These are phyloP conservation scores for Moesziomyces globuligerus DNA, from an alignment of 1,284 basidiomycete species.

Conservation along the genomic window DNA sequence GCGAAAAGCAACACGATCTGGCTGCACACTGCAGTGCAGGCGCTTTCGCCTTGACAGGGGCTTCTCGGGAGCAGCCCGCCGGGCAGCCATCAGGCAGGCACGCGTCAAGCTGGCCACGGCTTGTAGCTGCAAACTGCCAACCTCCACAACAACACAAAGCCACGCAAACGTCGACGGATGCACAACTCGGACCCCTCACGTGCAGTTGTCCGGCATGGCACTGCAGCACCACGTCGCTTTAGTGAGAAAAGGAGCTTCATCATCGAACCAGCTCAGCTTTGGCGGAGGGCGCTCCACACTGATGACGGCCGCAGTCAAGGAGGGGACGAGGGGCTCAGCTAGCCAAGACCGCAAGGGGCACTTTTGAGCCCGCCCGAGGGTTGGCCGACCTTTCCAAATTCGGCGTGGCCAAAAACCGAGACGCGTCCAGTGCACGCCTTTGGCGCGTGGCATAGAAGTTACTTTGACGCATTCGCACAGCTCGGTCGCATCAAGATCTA, in stretches of 20 bases:
- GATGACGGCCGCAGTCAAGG: no score
- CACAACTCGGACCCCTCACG: not conserved
- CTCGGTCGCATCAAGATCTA: slow-evolving; percentile 5
- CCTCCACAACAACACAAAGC: slow-evolving; percentile 7
- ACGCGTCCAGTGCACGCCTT: slow-evolving; percentile 13
- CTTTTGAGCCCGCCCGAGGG: no score
- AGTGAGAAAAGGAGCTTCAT: no score
- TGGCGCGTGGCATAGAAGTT: slow-evolving; percentile 19
- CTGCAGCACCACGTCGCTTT: rapidly evolving
- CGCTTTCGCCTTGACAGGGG: not conserved
- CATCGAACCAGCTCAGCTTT: no score
- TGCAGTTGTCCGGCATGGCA: not conserved
- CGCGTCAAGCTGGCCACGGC: not conserved
- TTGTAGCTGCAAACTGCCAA: not conserved
- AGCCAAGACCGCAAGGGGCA: not conserved
- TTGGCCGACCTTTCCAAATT: slow-evolving; percentile 13
- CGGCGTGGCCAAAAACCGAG: slow-evolving; percentile 6
- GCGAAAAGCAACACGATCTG: no score
- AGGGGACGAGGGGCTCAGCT: no score
- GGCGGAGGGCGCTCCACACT: no score
- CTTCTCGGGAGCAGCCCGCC: not conserved
- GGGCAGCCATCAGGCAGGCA: not conserved
- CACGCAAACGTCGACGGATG: not conserved
- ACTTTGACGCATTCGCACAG: slow-evolving; percentile 12
- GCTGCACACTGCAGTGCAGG: no score